A percentile compares a stretch with the other conserved stretches of the same genome.
Conservation (phyloP, 768 basidiomycete genomes). For the Mycena albidolilacea region DNA sequence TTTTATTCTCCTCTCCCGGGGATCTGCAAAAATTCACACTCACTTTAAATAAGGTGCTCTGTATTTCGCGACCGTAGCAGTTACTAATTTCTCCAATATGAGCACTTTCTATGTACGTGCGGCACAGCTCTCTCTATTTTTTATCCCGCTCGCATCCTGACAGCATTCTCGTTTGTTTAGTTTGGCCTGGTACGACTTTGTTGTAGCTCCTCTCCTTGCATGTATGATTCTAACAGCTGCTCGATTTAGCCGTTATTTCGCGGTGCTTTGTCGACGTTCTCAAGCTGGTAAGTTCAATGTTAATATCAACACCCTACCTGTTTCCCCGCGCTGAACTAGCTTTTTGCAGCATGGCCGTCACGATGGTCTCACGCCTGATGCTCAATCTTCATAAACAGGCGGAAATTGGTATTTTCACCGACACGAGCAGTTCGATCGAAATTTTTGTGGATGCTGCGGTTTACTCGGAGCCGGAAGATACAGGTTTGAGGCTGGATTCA, state of each 20-base stretch:
- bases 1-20: too few relatives aligned
- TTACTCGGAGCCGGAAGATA: not conserved
- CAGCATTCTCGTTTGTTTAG: conserved; percentile 27
- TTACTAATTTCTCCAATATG: conserved; percentile 66
- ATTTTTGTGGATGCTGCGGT: not conserved
- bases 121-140: not conserved
- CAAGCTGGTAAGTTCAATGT: conserved; percentile 57
- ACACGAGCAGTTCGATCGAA: not conserved
- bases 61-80: conserved; percentile 57
- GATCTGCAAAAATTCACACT: not conserved
- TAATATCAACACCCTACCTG: not conserved
- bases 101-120: conserved; percentile 54
- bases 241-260: conserved; percentile 56
- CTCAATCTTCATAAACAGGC: conserved; percentile 66
- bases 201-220: not conserved
- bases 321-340: not conserved
- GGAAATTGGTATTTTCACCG: conserved; percentile 47
- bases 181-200: conserved; percentile 45
- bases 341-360: conserved; percentile 59
- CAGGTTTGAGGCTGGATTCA: not conserved
- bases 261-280: conserved; percentile 65
- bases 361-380: conserved; percentile 70
- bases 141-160: conserved; percentile 15
- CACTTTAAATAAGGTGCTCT: not conserved
- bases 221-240: conserved; percentile 1